Conservation (phyloP, 352 stramenopile species). For the Phytophthora cactorum region DNA sequence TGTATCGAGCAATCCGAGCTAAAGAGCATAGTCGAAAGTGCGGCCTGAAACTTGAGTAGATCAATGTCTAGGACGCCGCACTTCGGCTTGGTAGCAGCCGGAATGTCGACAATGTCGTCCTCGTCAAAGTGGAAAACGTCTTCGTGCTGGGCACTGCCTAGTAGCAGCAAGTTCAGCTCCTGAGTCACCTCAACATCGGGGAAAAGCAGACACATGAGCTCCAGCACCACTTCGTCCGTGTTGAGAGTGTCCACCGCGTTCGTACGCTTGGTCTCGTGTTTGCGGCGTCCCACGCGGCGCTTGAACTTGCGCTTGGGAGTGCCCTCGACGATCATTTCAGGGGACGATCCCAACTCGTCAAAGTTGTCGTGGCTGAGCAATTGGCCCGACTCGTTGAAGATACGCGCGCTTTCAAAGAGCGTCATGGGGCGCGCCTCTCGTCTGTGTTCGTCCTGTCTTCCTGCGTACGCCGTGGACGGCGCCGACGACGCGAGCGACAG, state of each 20-base stretch:
- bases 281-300: slow-evolving; percentile 66
- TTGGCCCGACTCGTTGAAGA: slow-evolving; percentile 79
- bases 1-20: slow-evolving; percentile 20
- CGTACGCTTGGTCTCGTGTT: slow-evolving; percentile 53
- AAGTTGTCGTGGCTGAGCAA: slow-evolving; percentile 80
- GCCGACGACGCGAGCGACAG: slow-evolving; percentile 49
- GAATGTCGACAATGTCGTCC: slow-evolving; percentile 46
- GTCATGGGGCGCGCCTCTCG: slow-evolving; percentile 70
- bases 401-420: slow-evolving; percentile 78
- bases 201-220: slow-evolving; percentile 76
- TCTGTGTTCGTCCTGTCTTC: slow-evolving; percentile 39
- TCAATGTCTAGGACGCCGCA: slow-evolving; percentile 51
- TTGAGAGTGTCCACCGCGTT: slow-evolving; percentile 45
- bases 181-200: slow-evolving; percentile 78
- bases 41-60: slow-evolving; percentile 68
- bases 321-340: slow-evolving; percentile 34
- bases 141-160: slow-evolving; percentile 53
- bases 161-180: slow-evolving; percentile 76
- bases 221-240: slow-evolving; percentile 71
- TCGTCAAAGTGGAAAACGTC: slow-evolving; percentile 83
- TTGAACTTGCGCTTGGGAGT: slow-evolving; percentile 58
- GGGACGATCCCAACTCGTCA: slow-evolving; percentile 64
- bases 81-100: slow-evolving; percentile 11
- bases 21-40: slow-evolving; percentile 62
- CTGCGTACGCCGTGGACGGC: slow-evolving; percentile 44